phyloP scores from a whole-genome alignment of 495 filamentous ascomycete species.

The Hyaloscypha bicolor region DNA sequence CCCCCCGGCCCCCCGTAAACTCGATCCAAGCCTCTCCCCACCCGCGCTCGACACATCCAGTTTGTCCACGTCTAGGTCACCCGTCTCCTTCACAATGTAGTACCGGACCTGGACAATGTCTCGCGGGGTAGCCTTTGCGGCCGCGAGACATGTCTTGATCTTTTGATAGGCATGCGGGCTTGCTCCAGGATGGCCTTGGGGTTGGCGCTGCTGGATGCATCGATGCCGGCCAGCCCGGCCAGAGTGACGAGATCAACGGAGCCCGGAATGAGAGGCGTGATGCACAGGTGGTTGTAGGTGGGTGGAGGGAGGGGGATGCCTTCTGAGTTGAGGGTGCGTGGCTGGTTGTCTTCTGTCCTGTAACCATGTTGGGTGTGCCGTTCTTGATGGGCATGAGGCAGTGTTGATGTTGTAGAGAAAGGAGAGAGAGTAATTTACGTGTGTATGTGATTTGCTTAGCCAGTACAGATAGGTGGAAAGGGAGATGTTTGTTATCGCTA shows the following conservation, averaged over 20 bases:
- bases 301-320: not conserved
- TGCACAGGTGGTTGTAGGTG: not conserved
- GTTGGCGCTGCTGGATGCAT: not conserved
- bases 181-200: not conserved
- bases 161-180: not conserved
- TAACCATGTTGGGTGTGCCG: not conserved
- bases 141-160: not conserved
- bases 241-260: not conserved
- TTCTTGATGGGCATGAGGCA: not conserved
- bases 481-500: not conserved
- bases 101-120: not conserved
- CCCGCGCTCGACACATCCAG: not conserved
- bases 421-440: not conserved
- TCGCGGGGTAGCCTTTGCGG: not conserved
- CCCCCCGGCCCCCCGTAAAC: not conserved
- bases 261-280: not conserved
- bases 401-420: not conserved
- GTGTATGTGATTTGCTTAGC: not conserved
- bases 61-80: not conserved
- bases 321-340: not conserved
- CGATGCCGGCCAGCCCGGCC: not conserved
- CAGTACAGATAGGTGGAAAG: not conserved
- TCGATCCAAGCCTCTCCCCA: not conserved
- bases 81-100: not conserved
- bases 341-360: not conserved